phyloP scores from a whole-genome alignment of 768 basidiomycete genomes.

The Xerocomellus intermedius region DNA sequence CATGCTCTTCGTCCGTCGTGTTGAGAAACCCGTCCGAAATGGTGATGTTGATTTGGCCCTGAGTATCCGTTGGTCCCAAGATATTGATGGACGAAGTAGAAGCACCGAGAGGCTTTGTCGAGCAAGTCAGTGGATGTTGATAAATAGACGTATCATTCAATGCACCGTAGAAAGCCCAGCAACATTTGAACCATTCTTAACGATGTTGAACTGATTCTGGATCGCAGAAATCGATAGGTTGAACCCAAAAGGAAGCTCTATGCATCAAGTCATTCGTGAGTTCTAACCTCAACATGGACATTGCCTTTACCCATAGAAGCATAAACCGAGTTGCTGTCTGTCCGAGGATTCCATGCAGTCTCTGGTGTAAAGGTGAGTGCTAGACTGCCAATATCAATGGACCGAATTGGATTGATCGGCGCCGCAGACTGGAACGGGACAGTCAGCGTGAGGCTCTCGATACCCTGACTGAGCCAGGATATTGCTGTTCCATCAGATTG shows the following conservation, averaged over 20 bases:
- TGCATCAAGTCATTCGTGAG: conserved; percentile 3
- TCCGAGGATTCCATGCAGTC: conserved; percentile 56
- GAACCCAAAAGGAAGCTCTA: conserved; percentile 75
- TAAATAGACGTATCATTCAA: neutral
- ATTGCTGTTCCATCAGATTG: conserved; percentile 56
- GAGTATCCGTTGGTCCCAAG: conserved; percentile 50
- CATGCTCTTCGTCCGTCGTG: conserved; percentile 46
- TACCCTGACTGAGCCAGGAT: conserved; percentile 65
- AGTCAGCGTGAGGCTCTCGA: conserved; percentile 53
- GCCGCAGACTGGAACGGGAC: conserved; percentile 56
- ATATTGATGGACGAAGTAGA: conserved; percentile 61
- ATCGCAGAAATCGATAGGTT: conserved; percentile 56
- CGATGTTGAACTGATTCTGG: conserved; percentile 62
- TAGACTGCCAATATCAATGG: conserved; percentile 62
- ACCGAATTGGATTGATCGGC: conserved; percentile 60
- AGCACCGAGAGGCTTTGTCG: conserved; percentile 53
- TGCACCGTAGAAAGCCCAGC: conserved; percentile 60
- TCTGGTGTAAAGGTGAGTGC: conserved; percentile 53
- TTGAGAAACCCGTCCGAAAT: conserved; percentile 53
- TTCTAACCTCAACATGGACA: neutral
- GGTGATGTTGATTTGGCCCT: conserved; percentile 63
- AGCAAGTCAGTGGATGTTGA: neutral
- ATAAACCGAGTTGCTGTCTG: conserved; percentile 56
- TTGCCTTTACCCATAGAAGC: conserved; percentile 49
- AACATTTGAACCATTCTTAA: conserved; percentile 48